Evolutionary conservation across 2,329 filamentous ascomycete genomes (phyloP).

Genomic region (Colletotrichum gigasporum): DNA sequence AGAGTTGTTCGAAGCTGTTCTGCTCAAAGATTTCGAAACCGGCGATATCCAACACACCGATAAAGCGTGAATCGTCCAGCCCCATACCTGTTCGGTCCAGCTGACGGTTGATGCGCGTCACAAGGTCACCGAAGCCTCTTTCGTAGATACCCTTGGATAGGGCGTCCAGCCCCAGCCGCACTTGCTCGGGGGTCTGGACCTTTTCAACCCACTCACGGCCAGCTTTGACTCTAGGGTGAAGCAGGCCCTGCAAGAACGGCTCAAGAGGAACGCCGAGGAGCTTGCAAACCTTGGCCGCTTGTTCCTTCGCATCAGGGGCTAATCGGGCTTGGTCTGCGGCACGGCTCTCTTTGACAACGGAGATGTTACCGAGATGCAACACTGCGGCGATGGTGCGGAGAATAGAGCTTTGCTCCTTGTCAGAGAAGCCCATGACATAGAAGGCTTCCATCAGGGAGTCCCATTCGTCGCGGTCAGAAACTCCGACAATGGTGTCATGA

Average conservation of each 20-base stretch:
- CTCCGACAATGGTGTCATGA: conserved; percentile 89
- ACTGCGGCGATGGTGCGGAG: conserved; percentile 90
- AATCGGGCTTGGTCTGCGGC: conserved; percentile 91
- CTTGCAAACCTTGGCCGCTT: conserved; percentile 81
- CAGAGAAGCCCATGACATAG: conserved; percentile 90
- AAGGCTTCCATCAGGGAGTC: conserved; percentile 90
- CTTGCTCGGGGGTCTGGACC: conserved; percentile 96
- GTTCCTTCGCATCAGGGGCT: conserved; percentile 76
- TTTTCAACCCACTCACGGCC: conserved; percentile 99
- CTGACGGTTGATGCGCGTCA: conserved; percentile 89
- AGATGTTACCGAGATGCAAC: conserved; percentile 91
- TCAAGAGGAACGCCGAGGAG: conserved; percentile 87
- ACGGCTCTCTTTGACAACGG: conserved; percentile 88
- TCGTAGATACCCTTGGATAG: conserved; percentile 98
- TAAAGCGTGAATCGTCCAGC: conserved; percentile 91
- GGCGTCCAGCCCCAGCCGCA: conserved; percentile 88
- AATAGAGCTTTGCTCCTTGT: conserved; percentile 84
- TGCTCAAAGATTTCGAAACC: conserved; percentile 98
- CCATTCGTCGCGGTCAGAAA: conserved; percentile 94
- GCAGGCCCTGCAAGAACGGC: conserved; percentile 84
- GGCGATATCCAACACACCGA: conserved; percentile 97
- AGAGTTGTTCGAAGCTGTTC: conserved; percentile 98
- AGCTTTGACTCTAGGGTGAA: conserved; percentile 94
- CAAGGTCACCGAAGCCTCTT: conserved; percentile 91
- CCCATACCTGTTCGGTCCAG: conserved; percentile 84